Evolutionary conservation across 1,284 basidiomycete genomes (phyloP).

Genomic region (Gymnopus androsaceus): DNA sequence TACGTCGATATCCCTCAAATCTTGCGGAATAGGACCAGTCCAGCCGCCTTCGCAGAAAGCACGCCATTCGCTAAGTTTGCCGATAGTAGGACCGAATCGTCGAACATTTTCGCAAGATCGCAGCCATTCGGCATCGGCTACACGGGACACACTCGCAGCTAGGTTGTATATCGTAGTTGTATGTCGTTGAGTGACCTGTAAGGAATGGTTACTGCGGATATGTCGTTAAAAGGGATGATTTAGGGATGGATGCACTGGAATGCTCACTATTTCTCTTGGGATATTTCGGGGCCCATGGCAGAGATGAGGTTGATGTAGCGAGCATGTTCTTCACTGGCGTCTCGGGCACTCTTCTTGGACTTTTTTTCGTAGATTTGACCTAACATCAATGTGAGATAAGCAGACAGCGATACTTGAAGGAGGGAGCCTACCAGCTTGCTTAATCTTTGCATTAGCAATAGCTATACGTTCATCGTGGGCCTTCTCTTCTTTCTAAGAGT

Average conservation of each 20-base stretch:
- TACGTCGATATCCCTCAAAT: constrained; percentile 46
- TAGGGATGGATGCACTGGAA: constrained; percentile 2
- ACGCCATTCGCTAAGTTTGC: constrained; percentile 69
- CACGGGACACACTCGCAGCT: constrained; percentile 62
- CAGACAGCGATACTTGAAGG: background rate
- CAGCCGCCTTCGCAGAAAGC: constrained; percentile 75
- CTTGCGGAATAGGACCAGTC: constrained; percentile 56
- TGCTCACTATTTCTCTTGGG: constrained; percentile 74
- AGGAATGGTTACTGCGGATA: constrained; percentile 59
- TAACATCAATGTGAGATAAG: constrained; percentile 26
- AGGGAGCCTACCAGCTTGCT: constrained; percentile 61
- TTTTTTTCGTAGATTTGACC: constrained; percentile 77
- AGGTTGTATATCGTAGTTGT: constrained; percentile 57
- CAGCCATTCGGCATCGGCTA: constrained; percentile 78
- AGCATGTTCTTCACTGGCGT: constrained; percentile 71
- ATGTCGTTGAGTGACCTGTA: constrained; percentile 64
- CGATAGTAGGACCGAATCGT: constrained; percentile 63
- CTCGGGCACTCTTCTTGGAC: constrained; percentile 68
- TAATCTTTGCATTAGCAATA: constrained; percentile 72
- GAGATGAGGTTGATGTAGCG: constrained; percentile 75
- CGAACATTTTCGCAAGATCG: constrained; percentile 71
- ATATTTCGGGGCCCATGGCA: constrained; percentile 73
- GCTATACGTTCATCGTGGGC: constrained; percentile 69
- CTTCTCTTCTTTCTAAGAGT: constrained; percentile 72
- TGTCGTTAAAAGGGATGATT: background rate